phyloP scores from a whole-genome alignment of 768 basidiomycete species.

The Auricularia auricula-judae region DNA sequence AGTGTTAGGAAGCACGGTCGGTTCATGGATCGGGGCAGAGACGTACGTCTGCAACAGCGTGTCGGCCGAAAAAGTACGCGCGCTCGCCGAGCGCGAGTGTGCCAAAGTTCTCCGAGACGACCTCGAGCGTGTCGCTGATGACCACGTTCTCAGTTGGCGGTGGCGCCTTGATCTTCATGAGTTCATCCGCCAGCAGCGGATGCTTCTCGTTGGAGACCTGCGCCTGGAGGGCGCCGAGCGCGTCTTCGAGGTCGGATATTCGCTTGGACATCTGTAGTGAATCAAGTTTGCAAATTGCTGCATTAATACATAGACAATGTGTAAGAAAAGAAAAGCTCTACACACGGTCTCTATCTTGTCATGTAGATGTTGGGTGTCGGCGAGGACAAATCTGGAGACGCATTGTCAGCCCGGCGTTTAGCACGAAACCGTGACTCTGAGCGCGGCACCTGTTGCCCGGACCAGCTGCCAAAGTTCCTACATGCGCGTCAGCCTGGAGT shows the following conservation, averaged over 20 bases:
- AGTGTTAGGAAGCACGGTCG: no score
- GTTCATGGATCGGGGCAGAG: no score
- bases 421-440: no score
- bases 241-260: slow-evolving; percentile 55
- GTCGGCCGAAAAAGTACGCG: not conserved
- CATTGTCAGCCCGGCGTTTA: not conserved
- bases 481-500: no score
- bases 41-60: not conserved
- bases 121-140: not conserved
- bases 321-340: not conserved
- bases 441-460: not conserved
- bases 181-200: slow-evolving; percentile 61
- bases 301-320: no score
- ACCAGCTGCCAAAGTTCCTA: not conserved
- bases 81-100: not conserved
- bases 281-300: no score
- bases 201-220: slow-evolving; percentile 38
- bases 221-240: slow-evolving; percentile 46
- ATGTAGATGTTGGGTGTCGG: not conserved
- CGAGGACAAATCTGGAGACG: not conserved
- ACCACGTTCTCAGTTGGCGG: not conserved
- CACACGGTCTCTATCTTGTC: not conserved
- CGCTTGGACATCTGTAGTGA: not conserved
- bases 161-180: slow-evolving; percentile 61
- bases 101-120: not conserved